A percentile compares a stretch with the other conserved stretches of the same genome.
Evolutionary conservation across 768 basidiomycete species (phyloP).

Genomic region (Galerina sulciceps): DNA sequence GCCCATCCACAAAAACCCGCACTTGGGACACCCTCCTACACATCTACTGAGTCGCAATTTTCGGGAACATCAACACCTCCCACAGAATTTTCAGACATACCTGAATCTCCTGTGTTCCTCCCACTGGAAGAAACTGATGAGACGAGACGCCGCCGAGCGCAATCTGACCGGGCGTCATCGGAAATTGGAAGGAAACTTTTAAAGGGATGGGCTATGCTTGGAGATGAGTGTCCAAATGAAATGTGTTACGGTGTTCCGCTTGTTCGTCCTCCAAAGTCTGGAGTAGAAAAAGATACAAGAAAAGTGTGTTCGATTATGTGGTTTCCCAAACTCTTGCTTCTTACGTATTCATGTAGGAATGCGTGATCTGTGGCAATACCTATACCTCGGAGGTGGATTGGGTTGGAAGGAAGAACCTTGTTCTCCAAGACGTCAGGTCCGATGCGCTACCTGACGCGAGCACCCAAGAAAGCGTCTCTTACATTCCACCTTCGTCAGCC

Average conservation of each 20-base stretch:
- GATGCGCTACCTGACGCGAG: not conserved
- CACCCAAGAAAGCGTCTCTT: not conserved
- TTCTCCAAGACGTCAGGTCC: slow-evolving; percentile 20
- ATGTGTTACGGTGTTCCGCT: slow-evolving; percentile 84
- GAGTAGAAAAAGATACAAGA: slow-evolving; percentile 62
- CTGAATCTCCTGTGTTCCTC: slow-evolving; percentile 67
- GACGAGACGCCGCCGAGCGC: slow-evolving; percentile 69
- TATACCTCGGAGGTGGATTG: slow-evolving; percentile 60
- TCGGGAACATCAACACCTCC: slow-evolving; percentile 78
- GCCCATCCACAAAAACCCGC: not conserved
- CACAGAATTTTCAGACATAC: slow-evolving; percentile 69
- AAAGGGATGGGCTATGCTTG: slow-evolving; percentile 90
- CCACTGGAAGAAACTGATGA: slow-evolving; percentile 71
- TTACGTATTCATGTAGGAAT: slow-evolving; percentile 56
- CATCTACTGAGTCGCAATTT: slow-evolving; percentile 51
- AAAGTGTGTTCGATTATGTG: slow-evolving; percentile 51
- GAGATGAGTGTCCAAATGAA: slow-evolving; percentile 75
- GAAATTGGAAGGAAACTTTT: slow-evolving; percentile 80
- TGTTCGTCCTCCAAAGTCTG: slow-evolving; percentile 72
- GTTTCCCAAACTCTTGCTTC: not conserved
- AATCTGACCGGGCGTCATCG: slow-evolving; percentile 79
- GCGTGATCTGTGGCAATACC: slow-evolving; percentile 70
- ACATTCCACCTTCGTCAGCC: not conserved
- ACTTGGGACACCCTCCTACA: slow-evolving; percentile 24
- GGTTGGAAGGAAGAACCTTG: slow-evolving; percentile 50